Base-by-base conservation (phyloP, 75 land plant genomes). In the Pinus taeda region DNA sequence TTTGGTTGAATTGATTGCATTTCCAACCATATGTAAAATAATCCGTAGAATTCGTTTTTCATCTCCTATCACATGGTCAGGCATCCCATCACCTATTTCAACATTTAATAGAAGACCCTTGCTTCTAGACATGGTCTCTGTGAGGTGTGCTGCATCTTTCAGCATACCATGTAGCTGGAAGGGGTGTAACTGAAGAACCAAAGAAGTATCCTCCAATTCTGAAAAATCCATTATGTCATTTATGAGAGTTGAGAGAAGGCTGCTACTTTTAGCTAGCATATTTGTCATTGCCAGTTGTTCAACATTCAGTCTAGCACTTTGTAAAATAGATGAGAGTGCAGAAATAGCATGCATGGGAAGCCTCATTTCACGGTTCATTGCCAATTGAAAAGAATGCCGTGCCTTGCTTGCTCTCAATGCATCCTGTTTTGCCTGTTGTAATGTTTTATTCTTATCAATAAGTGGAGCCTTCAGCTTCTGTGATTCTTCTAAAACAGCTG, bases 301-400 rank as follows among this genome's bases (percentile, higher is more conserved):
- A 59, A 39, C 18, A 49, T 73, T 78, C 39, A 87, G 36, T 45
- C 71, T 78, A 30, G 79, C 83, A 49, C 87, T 87, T 26, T 84
- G 92, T 53, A 91, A 79, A 49, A 89, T 59, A 14, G 93, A 91
- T 17, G 91, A 90, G 66, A 91, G 79, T 5, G 89, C 93, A 58
- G 83, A 76, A 9, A 91, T 83, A 36, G 93, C 78, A 60, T 91
- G 87, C 89, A 91, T 90, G 12, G 93, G 93, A 26, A 81, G 85
- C 59, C 92, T 82, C 93, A 91, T 89, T 45, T 90, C 93, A 74
- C 90, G 85, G 53, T 90, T 91, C 92, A 91, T 91, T n/a, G 90
- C 93, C 75, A 81, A 79, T 76, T 90, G 81, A 78, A 91, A 91
- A 21, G 88, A 82, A 75, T 87, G 90, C 29, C 93, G 83, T 26